Conservation (phyloP, 2,329 filamentous ascomycete species). For the Fusarium euwallaceae region DNA sequence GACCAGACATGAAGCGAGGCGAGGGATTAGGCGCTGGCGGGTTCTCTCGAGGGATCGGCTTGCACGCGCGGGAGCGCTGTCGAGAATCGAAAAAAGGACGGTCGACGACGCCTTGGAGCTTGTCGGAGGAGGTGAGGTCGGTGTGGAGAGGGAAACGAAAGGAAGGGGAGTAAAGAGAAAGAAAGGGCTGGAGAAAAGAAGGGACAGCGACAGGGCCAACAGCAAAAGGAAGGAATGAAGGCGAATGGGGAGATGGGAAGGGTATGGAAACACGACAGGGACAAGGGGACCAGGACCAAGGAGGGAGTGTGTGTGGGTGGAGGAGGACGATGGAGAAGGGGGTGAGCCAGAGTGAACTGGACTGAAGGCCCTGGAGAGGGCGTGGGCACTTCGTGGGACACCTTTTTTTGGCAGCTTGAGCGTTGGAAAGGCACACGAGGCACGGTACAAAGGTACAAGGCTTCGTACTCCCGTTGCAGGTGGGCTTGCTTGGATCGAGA, state of each 20-base stretch:
- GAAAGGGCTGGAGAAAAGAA: conserved; percentile 49
- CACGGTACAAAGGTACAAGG: conserved; percentile 20
- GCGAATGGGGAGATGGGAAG: conserved; percentile 48
- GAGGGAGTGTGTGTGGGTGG: conserved; percentile 29
- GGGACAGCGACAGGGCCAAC: conserved; percentile 48
- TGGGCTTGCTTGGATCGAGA: conserved; percentile 30
- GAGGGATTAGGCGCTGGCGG: conserved; percentile 37
- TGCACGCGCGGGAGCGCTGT: conserved; percentile 47
- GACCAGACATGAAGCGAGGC: conserved; percentile 43
- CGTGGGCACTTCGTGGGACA: conserved; percentile 31
- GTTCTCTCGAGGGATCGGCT: conserved; percentile 40
- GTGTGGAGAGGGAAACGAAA: conserved; percentile 45
- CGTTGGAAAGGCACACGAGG: conserved; percentile 22
- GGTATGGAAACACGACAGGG: conserved; percentile 52
- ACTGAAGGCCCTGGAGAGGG: conserved; percentile 27
- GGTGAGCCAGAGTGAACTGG: conserved; percentile 24
- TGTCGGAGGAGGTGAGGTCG: conserved; percentile 50
- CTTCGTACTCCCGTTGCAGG: conserved; percentile 32
- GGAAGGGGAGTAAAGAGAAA: conserved; percentile 43
- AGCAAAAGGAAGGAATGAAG: conserved; percentile 49
- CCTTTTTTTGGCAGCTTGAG: conserved; percentile 32
- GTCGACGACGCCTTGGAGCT: conserved; percentile 52
- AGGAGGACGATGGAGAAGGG: conserved; percentile 25
- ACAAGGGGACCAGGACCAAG: conserved; percentile 43
- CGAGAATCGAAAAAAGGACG: conserved; percentile 47